A percentile compares a stretch with the other conserved stretches of the same genome.
These are phyloP conservation scores for Pyrenula aspistea DNA, from an alignment of 495 filamentous ascomycete genomes.

Conservation along the genomic window DNA sequence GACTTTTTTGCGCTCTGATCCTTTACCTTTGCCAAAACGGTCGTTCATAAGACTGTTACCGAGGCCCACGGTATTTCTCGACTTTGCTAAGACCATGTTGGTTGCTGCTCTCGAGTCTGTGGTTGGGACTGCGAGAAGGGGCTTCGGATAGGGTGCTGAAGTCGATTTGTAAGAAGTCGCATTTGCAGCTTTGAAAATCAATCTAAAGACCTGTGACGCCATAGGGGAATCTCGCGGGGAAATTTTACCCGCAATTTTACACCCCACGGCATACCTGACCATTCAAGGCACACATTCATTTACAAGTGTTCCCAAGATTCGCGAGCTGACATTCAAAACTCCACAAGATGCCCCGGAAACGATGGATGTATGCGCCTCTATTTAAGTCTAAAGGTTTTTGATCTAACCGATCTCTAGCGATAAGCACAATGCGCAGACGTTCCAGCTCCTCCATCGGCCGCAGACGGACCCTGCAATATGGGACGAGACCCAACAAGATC, in stretches of 20 bases:
- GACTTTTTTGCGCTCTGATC: constrained; percentile 52
- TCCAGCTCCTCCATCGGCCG: constrained; percentile 85
- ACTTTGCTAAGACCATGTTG: constrained; percentile 85
- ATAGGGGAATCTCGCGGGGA: not conserved
- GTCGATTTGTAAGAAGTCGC: too few relatives aligned
- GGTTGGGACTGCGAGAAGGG: not conserved
- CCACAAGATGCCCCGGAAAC: constrained; percentile 63
- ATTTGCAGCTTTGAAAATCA: not conserved
- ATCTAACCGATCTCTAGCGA: constrained; percentile 42
- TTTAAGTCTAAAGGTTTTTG: too few relatives aligned
- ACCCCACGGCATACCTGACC: too few relatives aligned
- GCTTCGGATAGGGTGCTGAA: too few relatives aligned
- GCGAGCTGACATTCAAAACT: too few relatives aligned
- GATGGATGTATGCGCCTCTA: constrained; percentile 83
- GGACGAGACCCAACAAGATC: constrained; percentile 67
- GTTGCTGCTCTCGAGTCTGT: not conserved
- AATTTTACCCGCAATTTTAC: not conserved
- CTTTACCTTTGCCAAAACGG: constrained; percentile 81
- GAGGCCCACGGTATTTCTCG: constrained; percentile 86
- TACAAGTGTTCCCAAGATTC: too few relatives aligned
- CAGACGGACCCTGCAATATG: constrained; percentile 95
- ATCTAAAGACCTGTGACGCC: not conserved
- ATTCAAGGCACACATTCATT: too few relatives aligned
- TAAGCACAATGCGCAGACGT: constrained; percentile 87
- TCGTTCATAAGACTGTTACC: constrained; percentile 90